These are phyloP conservation scores for Aegilops sharonensis DNA, from an alignment of 176 grass and related monocot genomes.

Conservation along the genomic window DNA sequence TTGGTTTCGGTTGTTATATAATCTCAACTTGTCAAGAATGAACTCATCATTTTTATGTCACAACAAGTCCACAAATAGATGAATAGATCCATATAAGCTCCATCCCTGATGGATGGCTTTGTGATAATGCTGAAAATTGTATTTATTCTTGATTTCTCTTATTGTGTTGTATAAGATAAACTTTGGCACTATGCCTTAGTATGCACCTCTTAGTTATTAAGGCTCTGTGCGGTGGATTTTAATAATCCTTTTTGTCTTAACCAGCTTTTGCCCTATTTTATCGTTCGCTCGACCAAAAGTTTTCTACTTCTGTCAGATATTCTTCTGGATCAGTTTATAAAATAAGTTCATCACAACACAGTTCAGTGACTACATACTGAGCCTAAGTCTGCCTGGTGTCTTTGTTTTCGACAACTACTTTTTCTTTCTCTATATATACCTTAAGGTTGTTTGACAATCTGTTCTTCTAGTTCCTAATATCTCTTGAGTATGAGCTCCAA, in stretches of 20 bases:
- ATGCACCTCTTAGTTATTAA: neutral
- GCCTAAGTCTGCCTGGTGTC: neutral
- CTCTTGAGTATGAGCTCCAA: neutral
- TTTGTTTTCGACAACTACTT: neutral
- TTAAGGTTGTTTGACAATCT: neutral
- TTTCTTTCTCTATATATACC: neutral
- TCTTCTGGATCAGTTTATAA: neutral
- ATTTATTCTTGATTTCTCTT: neutral
- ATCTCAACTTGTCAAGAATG: conserved; percentile 7
- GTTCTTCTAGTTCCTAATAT: neutral
- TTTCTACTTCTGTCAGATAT: neutral
- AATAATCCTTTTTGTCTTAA: neutral
- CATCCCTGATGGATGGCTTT: neutral
- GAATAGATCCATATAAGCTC: conserved; percentile 9
- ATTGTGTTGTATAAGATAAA: neutral
- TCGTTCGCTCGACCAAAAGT: neutral
- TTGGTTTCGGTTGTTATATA: conserved; percentile 3
- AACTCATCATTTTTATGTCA: neutral
- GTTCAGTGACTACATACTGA: neutral
- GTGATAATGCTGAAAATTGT: neutral
- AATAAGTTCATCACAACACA: neutral
- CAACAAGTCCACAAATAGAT: neutral
- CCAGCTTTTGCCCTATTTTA: neutral
- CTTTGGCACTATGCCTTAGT: neutral
- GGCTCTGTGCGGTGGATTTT: neutral